These are phyloP conservation scores for Fusarium sp. DNA, from an alignment of 2,329 filamentous ascomycete genomes.

Conservation along the genomic window DNA sequence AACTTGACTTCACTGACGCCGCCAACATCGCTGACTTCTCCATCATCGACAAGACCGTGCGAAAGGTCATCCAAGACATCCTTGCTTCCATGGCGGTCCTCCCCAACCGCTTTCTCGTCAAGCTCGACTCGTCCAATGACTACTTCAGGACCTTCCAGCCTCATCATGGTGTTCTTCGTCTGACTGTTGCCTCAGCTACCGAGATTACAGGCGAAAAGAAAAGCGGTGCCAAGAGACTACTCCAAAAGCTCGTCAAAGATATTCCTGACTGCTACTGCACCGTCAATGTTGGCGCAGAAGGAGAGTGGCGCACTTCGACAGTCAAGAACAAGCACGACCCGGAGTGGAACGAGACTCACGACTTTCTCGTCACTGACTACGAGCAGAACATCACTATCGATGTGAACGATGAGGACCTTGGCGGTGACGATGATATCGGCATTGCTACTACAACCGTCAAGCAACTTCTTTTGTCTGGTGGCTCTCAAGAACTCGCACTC, in stretches of 20 bases:
- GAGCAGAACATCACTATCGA: constrained; percentile 45
- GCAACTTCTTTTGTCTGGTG: constrained; percentile 41
- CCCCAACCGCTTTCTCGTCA: constrained; percentile 48
- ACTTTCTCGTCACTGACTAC: constrained; percentile 46
- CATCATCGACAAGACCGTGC: constrained; percentile 42
- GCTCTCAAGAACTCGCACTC: constrained; percentile 39
- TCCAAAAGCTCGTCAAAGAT: constrained; percentile 45
- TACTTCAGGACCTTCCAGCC: constrained; percentile 49
- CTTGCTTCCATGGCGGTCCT: constrained; percentile 47
- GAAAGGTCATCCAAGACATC: constrained; percentile 45
- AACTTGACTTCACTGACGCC: constrained; percentile 47
- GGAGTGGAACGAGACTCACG: constrained; percentile 47
- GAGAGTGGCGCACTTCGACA: constrained; percentile 46
- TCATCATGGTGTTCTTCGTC: constrained; percentile 44
- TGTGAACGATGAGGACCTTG: constrained; percentile 43
- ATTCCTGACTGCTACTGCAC: constrained; percentile 46
- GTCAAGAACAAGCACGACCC: constrained; percentile 47
- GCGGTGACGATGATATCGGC: constrained; percentile 45
- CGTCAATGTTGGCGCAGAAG: constrained; percentile 43
- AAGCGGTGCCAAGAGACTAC: constrained; percentile 40
- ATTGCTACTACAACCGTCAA: constrained; percentile 42
- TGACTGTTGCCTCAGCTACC: constrained; percentile 42
- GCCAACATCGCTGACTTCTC: constrained; percentile 47
- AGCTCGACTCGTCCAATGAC: constrained; percentile 46
- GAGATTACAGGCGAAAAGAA: constrained; percentile 44